Base-by-base conservation (phyloP, 768 basidiomycete species). In the Suillus americanus region DNA sequence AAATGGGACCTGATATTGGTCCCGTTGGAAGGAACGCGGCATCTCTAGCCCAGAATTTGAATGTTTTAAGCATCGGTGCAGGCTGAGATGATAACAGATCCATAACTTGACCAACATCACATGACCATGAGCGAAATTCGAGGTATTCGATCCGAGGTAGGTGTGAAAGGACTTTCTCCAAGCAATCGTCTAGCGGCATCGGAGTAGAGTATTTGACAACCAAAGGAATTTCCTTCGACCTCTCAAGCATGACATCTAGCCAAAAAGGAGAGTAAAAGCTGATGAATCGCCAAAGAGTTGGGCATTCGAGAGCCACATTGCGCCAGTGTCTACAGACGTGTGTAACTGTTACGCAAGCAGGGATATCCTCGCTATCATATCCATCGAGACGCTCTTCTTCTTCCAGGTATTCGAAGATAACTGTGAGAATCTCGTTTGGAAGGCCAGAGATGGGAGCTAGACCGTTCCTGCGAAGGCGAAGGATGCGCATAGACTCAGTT, bases 281-380 rank as follows among this genome's bases (percentile, higher is more conserved):
- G 25, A 60, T 40, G 25, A 25, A 45, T 28, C 20, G 16, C 60
- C 60, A 60, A 23, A 60, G 60, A 45, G 35, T 28, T 8, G 40
- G 9, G 23, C 45, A 60, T 12, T 30, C 25, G 18, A 60, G 41
- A 38, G 60, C 25, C 16, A 46, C 60, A 12, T 41, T 33, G 40
- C 38, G 14, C 60, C 60, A 60, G 23, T 60, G 40, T 10, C 40
- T 25, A 23, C 60, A 60, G 33, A 60, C 60, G 9, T 60, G 40
- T 18, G 40, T 41, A 9, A 60, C 23, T 60, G 25, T 2, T 28
- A 50, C 3, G 7, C 50, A 28, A 51, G 50, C 25, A 51, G 25
- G 25, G 25, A 18, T 8, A 51, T 25, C 23, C 23, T 14, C 5
- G 13, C 12, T 3, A 14, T 14, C 23, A 48, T 23, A 25, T 48